Percentiles rank a stretch among this genome's conserved stretches.
These are phyloP conservation scores for Eucalyptus tenuipes DNA, from an alignment of 345 rosid species.

Conservation along the genomic window DNA sequence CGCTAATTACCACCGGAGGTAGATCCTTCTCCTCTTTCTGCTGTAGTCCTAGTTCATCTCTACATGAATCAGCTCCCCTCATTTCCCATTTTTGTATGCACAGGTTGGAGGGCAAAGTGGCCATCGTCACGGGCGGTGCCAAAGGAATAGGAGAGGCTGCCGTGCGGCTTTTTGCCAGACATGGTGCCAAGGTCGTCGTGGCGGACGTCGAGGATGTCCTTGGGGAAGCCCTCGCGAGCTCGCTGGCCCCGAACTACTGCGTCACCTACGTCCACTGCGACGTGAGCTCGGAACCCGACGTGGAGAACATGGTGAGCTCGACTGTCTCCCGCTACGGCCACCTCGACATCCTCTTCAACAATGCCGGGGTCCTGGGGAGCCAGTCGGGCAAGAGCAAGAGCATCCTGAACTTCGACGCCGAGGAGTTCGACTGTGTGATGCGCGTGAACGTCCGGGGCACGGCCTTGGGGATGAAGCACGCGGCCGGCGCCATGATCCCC, in stretches of 20 bases:
- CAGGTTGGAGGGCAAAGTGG: slow-evolving; percentile 31
- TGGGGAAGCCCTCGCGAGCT: background rate
- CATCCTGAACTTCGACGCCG: background rate
- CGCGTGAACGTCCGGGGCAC: background rate
- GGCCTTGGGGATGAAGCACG: background rate
- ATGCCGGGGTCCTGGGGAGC: slow-evolving; percentile 4
- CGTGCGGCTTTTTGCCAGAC: slow-evolving; percentile 11
- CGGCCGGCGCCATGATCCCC: slow-evolving; percentile 4
- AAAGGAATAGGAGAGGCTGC: slow-evolving; percentile 34
- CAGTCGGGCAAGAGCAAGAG: background rate
- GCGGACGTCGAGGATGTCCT: background rate
- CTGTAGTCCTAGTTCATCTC: background rate
- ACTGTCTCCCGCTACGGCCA: background rate
- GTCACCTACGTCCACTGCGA: slow-evolving; percentile 6
- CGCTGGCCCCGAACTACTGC: background rate
- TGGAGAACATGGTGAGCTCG: background rate
- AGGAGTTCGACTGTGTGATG: slow-evolving; percentile 1
- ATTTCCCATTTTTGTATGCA: background rate
- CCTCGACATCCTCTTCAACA: slow-evolving; percentile 5
- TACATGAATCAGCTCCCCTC: background rate
- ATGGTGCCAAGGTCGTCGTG: slow-evolving; percentile 17
- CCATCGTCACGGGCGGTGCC: slow-evolving; percentile 29
- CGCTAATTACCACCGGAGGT: slow-evolving; percentile 34
- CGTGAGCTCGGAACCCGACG: background rate
- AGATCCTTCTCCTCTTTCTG: background rate